Evolutionary conservation across 2,329 filamentous ascomycete species (phyloP).

Genomic region (Pseudogymnoascus sp.): DNA sequence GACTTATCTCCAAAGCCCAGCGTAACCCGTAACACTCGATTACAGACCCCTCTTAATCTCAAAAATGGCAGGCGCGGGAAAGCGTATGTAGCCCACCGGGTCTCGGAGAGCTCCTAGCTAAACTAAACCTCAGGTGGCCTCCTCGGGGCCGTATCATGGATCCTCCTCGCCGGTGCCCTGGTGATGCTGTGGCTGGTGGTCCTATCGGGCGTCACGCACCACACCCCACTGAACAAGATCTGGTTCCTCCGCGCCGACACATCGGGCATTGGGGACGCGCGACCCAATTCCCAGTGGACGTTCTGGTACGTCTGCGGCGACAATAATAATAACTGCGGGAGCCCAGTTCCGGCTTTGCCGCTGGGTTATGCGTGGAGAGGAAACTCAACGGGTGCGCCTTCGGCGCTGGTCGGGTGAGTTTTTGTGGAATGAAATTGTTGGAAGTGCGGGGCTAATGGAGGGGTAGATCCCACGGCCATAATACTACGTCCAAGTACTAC

Average conservation of each 20-base stretch:
- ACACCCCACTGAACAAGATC: slow-evolving; percentile 60
- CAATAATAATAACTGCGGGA: slow-evolving; percentile 58
- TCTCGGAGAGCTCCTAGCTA: background rate
- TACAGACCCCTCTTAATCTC: background rate
- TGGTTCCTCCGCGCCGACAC: slow-evolving; percentile 85
- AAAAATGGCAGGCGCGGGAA: slow-evolving; percentile 1
- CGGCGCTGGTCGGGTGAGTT: slow-evolving; percentile 46
- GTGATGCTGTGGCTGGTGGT: slow-evolving; percentile 62
- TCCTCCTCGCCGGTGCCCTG: slow-evolving; percentile 56
- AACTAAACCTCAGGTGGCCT: slow-evolving; percentile 41
- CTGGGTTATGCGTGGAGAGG: slow-evolving; percentile 66
- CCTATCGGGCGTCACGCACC: slow-evolving; percentile 52
- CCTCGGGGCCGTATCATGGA: slow-evolving; percentile 50
- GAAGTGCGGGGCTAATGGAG: slow-evolving; percentile 11
- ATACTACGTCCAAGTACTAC: slow-evolving; percentile 55
- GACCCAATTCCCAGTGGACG: slow-evolving; percentile 70
- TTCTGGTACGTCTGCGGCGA: slow-evolving; percentile 78
- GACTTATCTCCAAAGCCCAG: background rate
- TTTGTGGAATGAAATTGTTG: background rate
- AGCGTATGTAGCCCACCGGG: background rate
- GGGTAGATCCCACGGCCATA: slow-evolving; percentile 44
- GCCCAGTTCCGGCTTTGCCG: slow-evolving; percentile 56
- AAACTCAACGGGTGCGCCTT: slow-evolving; percentile 47
- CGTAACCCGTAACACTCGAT: background rate
- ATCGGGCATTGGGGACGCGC: slow-evolving; percentile 61